Evolutionary conservation across 306 rosid genomes (phyloP).

Genomic region (Adenanthera pavonina): DNA sequence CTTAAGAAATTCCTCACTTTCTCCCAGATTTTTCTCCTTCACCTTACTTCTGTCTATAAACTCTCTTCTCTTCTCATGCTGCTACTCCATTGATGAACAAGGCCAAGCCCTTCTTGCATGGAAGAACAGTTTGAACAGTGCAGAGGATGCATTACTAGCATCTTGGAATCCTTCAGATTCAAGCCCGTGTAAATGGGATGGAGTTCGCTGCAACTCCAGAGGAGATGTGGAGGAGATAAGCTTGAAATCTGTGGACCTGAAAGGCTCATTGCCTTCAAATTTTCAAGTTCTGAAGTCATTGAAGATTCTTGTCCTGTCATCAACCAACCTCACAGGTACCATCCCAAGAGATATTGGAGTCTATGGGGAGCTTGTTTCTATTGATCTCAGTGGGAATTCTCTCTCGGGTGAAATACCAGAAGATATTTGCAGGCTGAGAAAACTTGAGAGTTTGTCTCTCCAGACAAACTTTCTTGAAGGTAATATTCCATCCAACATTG

Average conservation of each 20-base stretch:
- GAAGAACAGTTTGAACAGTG: slow-evolving; percentile 72
- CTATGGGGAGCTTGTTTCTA: slow-evolving; percentile 53
- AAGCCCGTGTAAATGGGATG: slow-evolving; percentile 84
- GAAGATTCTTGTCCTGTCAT: slow-evolving; percentile 58
- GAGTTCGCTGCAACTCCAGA: slow-evolving; percentile 68
- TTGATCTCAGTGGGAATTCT: slow-evolving; percentile 74
- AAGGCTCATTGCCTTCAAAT: slow-evolving; percentile 86
- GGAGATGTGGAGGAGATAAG: slow-evolving; percentile 68
- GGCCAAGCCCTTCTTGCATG: slow-evolving; percentile 83
- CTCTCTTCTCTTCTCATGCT: slow-evolving; percentile 60
- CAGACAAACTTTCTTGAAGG: slow-evolving; percentile 77
- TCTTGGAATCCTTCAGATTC: slow-evolving; percentile 69
- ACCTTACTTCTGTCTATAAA: slow-evolving; percentile 59
- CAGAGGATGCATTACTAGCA: slow-evolving; percentile 48
- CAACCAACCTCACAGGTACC: slow-evolving; percentile 68
- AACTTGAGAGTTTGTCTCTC: slow-evolving; percentile 60
- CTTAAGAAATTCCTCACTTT: slow-evolving; percentile 75
- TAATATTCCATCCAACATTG: slow-evolving; percentile 64
- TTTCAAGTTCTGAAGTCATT: slow-evolving; percentile 67
- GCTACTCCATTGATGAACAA: slow-evolving; percentile 79
- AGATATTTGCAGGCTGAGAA: slow-evolving; percentile 70
- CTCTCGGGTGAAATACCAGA: slow-evolving; percentile 78
- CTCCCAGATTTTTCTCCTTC: slow-evolving; percentile 65
- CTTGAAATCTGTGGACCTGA: slow-evolving; percentile 61
- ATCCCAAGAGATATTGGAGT: slow-evolving; percentile 79